phyloP scores from a whole-genome alignment of 139 green algal species.

The Pycnococcus provasolii region DNA sequence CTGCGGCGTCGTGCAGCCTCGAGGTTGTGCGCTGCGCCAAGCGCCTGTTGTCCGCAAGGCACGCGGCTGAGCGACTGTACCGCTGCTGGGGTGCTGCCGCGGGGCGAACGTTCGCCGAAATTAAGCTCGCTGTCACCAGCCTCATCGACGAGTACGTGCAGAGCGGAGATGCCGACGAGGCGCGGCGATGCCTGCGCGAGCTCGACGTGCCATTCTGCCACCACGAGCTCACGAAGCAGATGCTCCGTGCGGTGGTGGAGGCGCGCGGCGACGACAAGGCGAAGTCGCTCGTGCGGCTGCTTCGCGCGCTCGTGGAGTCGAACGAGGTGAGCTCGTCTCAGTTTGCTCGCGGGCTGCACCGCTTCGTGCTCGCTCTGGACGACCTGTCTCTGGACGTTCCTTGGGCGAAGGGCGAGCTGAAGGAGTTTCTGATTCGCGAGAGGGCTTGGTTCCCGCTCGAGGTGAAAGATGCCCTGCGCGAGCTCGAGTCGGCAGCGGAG shows the following conservation, averaged over 20 bases:
- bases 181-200: slow-evolving; percentile 43
- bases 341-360: slow-evolving; percentile 23
- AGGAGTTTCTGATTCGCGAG: slow-evolving; percentile 51
- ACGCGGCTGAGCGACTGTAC: no score
- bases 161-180: slow-evolving; percentile 46
- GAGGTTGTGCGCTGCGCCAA: slow-evolving; percentile 21
- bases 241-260: not conserved
- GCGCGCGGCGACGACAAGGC: not conserved
- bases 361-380: slow-evolving; percentile 35
- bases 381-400: slow-evolving; percentile 65
- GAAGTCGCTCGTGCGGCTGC: slow-evolving; percentile 42
- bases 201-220: slow-evolving; percentile 61
- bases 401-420: slow-evolving; percentile 42
- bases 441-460: slow-evolving; percentile 56
- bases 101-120: slow-evolving; percentile 22
- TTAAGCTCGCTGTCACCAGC: slow-evolving; percentile 18
- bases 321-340: slow-evolving; percentile 52
- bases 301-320: slow-evolving; percentile 40
- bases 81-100: slow-evolving; percentile 45
- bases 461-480: slow-evolving; percentile 45
- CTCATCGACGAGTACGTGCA: slow-evolving; percentile 45
- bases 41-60: not conserved
- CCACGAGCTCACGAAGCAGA: slow-evolving; percentile 60
- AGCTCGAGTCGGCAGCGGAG: slow-evolving; percentile 50
- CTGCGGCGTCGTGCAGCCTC: no score